Evolutionary conservation across 805 yeast species (phyloP).

Genomic region (Ogataea thermomethanolica): DNA sequence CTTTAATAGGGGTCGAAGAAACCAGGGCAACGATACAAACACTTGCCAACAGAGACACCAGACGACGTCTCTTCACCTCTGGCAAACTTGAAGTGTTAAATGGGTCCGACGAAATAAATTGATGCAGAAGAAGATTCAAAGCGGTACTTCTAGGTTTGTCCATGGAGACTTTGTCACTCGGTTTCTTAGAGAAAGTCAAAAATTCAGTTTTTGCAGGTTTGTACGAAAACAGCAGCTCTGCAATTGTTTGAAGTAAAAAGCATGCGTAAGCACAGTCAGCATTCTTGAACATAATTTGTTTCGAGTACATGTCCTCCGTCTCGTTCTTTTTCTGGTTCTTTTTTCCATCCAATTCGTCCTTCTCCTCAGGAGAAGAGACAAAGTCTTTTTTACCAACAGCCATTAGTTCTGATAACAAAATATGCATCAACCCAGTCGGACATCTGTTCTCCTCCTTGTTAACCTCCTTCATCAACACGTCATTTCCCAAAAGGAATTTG

Average conservation of each 20-base stretch:
- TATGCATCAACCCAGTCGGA: conserved; percentile 56
- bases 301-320: conserved; percentile 24
- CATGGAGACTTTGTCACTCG: conserved; percentile 29
- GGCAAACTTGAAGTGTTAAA: conserved; percentile 34
- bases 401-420: conserved; percentile 65
- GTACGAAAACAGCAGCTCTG: conserved; percentile 75
- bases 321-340: conserved; percentile 16
- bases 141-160: conserved; percentile 75
- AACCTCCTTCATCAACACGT: conserved; percentile 24
- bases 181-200: conserved; percentile 67
- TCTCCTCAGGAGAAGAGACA: conserved; percentile 19
- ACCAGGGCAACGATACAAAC: conserved; percentile 60
- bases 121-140: conserved; percentile 72
- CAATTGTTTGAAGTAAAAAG: conserved; percentile 62
- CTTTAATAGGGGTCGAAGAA: conserved; percentile 53
- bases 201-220: conserved; percentile 80
- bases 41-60: conserved; percentile 60
- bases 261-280: conserved; percentile 60
- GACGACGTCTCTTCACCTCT: conserved; percentile 46
- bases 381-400: conserved; percentile 29
- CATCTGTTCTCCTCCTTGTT: conserved; percentile 25
- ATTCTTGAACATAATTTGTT: conserved; percentile 40
- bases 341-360: conserved; percentile 15
- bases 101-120: conserved; percentile 57
- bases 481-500: conserved; percentile 20